Evolutionary conservation across 257 asterid genomes (phyloP), one percentile per base, ranked within the genome.

Genomic region (Euphrasia confusa): DNA sequence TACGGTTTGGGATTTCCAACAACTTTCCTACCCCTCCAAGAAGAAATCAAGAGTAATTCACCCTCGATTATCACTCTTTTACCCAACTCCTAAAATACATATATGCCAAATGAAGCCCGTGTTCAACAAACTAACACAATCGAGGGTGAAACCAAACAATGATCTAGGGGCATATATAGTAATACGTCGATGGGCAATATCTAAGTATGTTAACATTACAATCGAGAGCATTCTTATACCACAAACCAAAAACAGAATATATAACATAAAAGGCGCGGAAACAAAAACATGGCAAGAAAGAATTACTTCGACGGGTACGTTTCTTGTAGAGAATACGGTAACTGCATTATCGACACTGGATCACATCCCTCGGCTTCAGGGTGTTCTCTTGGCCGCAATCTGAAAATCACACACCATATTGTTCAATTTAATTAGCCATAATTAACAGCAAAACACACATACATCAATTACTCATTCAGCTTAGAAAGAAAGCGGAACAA

Each of bases 311-410:
- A 72, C 95, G 96, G 53, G 95, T 87, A 14, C 97, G 92, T 66
- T 90, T 90, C 92, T 90, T 90, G 85, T 90, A 90, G 28, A 90
- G 87, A 67, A 90, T 84, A 53, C 96, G 95, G 56, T 90, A 87
- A 14, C 95, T 95, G 33, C 97, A 90, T 54, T 87, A 92, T 33
- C 97, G 83, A 70, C 97, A 90, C 83, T 83, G 96, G 61, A 90
- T 83, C 83, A 81, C 96, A 70, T 87, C 95, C 40, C 87, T 90
- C 7, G 81, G 75, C 71, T 87, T 90, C 80, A 87, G 81, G 0
- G 87, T 83, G 75, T 87, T 90, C 69, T 89, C 97, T 64, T 90
- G 95, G 0, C 96, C 95, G 72, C 97, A 90, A 77, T 87, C 97
- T 89, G 68, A 53, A 24, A 18, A 3, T 0, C 24, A 7, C 5